Base-by-base conservation (phyloP, 169 alveolate species). In the Plasmodium billcollinsi region DNA sequence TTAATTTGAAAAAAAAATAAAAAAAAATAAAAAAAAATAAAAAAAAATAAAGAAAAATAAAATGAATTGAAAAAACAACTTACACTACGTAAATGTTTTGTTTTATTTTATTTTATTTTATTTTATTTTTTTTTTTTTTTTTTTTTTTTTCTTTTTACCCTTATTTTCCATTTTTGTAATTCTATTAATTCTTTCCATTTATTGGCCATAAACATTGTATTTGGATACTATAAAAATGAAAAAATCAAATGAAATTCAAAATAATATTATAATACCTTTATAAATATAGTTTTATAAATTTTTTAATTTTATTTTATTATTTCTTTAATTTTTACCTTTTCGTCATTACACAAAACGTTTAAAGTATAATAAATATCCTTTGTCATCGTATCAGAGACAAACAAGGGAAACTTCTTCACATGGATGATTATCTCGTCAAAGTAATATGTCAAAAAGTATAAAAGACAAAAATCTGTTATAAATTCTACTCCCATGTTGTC, bases 401-500 rank as follows among this genome's bases (percentile, higher is more conserved):
- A 78, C 12, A 78, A 59, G 3, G 89, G 89, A 49, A 63, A 66
- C 39, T 65, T 78, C 61, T 78, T 78, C 49, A 67, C 76, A 59
- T 78, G 89, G 18, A 78, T 78, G 18, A 47, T 11, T n/a, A 78
- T 15, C 67, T 63, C 78, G n/a, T 78, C 78, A 59, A 78, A 78
- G 45, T 65, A 78, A 26, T 14, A 49, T 15, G 45, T 52, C 29
- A 78, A 43, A 49, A 78, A 52, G 49, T 65, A 61, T 24, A 78
- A 69, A 61, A 78, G 76, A 58, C 89, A 78, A 7, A 78, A 58
- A 59, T 78, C 89, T 20, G 78, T 65, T 50, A 78, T 66, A 21
- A 78, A 59, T 39, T 78, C 89, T n/a, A 78, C 50, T 8, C 89
- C 89, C 89, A 78, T 78, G 62, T 78, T 78, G 12, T 78, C 89